phyloP scores from a whole-genome alignment of 2,329 filamentous ascomycete genomes.

The Aspergillus phoenicis region DNA sequence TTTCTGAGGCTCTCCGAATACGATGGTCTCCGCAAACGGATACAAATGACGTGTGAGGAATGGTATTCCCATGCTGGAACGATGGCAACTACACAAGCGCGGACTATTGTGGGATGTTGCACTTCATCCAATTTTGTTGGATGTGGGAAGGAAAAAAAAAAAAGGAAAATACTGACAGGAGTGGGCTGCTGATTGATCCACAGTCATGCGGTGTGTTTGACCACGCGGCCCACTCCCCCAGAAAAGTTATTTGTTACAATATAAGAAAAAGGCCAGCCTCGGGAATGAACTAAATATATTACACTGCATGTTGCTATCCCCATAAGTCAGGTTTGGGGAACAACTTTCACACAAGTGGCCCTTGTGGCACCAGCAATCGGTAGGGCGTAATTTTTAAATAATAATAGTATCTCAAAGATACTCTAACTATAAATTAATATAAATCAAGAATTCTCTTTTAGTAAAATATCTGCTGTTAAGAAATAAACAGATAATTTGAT shows the following conservation, averaged over 20 bases:
- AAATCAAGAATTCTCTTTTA: neutral
- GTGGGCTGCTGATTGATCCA: too few relatives aligned
- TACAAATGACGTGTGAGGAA: conserved; percentile 25
- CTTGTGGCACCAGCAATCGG: too few relatives aligned
- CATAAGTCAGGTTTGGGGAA: too few relatives aligned
- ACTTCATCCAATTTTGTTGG: neutral
- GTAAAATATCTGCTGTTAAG: neutral
- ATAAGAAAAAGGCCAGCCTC: too few relatives aligned
- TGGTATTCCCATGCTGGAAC: neutral
- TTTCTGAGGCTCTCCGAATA: conserved; percentile 19
- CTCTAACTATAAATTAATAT: neutral
- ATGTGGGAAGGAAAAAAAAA: too few relatives aligned
- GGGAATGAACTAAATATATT: too few relatives aligned
- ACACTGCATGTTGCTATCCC: too few relatives aligned
- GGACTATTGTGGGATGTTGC: neutral
- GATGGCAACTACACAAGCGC: neutral
- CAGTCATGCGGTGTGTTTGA: too few relatives aligned
- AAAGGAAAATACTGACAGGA: too few relatives aligned
- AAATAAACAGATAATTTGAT: neutral
- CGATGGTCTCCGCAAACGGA: conserved; percentile 33
- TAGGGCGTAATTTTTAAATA: neutral
- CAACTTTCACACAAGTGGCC: too few relatives aligned
- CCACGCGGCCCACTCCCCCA: too few relatives aligned
- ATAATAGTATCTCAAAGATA: neutral
- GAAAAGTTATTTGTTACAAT: too few relatives aligned